phyloP scores from a whole-genome alignment of 1,139 yeast species.

The Candida neerlandica region DNA sequence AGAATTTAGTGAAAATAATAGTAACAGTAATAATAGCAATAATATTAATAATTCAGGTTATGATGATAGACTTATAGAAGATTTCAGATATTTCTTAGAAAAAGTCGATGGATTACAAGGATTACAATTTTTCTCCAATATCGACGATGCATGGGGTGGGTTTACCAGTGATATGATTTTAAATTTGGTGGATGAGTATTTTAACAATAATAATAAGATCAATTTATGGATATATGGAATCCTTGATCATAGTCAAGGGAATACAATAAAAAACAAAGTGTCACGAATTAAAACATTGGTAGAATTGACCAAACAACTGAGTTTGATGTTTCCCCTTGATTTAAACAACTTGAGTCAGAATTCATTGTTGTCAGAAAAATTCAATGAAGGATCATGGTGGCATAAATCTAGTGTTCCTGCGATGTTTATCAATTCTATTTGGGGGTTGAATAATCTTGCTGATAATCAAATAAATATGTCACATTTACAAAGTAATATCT shows the following conservation, averaged over 20 bases:
- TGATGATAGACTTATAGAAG: slow-evolving; percentile 31
- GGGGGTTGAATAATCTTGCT: slow-evolving; percentile 39
- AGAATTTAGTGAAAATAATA: slow-evolving; percentile 24
- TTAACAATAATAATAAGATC: slow-evolving; percentile 55
- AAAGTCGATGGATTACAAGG: slow-evolving; percentile 77
- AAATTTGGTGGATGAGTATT: slow-evolving; percentile 68
- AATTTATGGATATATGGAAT: slow-evolving; percentile 47
- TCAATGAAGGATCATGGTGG: slow-evolving; percentile 40
- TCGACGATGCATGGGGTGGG: slow-evolving; percentile 87
- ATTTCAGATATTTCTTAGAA: slow-evolving; percentile 69
- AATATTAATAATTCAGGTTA: no score
- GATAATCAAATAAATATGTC: slow-evolving; percentile 30
- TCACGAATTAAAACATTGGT: slow-evolving; percentile 53
- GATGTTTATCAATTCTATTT: slow-evolving; percentile 36
- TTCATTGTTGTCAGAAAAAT: slow-evolving; percentile 18
- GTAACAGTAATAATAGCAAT: slow-evolving; percentile 7
- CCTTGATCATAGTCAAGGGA: slow-evolving; percentile 10
- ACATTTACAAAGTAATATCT: slow-evolving; percentile 31
- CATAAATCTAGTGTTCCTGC: slow-evolving; percentile 35
- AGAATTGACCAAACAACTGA: slow-evolving; percentile 46
- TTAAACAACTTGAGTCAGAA: slow-evolving; percentile 20
- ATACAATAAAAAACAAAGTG: slow-evolving; percentile 13
- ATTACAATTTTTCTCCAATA: slow-evolving; percentile 63
- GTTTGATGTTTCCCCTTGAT: slow-evolving; percentile 51
- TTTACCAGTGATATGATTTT: slow-evolving; percentile 56